Base-by-base conservation (phyloP, 2,329 filamentous ascomycete species). In the Zymoseptoria pseudotritici region DNA sequence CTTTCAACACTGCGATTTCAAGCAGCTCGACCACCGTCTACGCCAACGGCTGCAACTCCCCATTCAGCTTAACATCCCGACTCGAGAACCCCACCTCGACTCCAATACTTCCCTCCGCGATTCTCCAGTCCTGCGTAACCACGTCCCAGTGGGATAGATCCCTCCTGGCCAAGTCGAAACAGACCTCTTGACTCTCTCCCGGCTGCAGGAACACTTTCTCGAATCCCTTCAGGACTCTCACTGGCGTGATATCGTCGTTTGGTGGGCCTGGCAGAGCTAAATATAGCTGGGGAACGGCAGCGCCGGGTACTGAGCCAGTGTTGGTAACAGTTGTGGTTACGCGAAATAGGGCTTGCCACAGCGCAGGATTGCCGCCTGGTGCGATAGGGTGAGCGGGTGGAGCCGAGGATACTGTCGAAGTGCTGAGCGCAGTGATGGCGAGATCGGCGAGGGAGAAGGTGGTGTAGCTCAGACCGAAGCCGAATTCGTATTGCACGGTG, bases 111-210 rank as follows among this genome's bases (percentile, higher is more conserved):
- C 63, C 60, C 49, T 57, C 59, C 57, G 66, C 63, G 24, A 67
- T 55, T 53, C 61, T 62, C 66, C 92, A 97, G 78, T 96, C 87
- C 80, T 96, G 91, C 17, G 77, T 73, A 1, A 72, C 79, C 0
- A 83, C 78, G 66, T 96, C 63, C 66, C 66, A 68, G 3, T 61
- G 55, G 9, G 63, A 65, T 26, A 68, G 29, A 31, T 66, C 66
- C 19, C 61, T 59, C 49, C 66, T 65, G 13, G 57, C 62, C 10
- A 68, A 31, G 50, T 58, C 54, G 55, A 66, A 66, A 2, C 57
- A 61, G 2, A 61, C 63, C 19, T 53, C 59, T 29, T 63, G 63
- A 36, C 54, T 63, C 58, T 66, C 60, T 3, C 66, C 67, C 1
- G 66, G 60, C 50, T 66, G 62, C 26, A 71, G 55, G 22, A 63